Evolutionary conservation across 169 alveolate genomes (phyloP).

Genomic region (Eimeria praecox): DNA sequence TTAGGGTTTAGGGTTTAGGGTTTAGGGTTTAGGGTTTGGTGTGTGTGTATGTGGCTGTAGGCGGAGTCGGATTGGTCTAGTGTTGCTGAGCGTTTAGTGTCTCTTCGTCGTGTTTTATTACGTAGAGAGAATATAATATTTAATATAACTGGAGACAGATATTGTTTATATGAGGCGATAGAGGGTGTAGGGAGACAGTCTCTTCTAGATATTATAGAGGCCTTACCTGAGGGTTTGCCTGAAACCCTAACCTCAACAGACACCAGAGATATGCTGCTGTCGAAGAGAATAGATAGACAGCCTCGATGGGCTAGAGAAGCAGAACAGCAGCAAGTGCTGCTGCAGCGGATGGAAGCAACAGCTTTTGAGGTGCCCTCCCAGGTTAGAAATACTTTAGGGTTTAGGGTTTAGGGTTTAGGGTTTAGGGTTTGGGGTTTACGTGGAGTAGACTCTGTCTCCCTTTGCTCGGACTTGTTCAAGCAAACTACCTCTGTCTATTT

Average conservation of each 20-base stretch:
- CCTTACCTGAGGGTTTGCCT: constrained; percentile 1
- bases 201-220: not conserved
- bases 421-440: too few relatives aligned
- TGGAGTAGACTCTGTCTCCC: too few relatives aligned
- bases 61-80: constrained; percentile 1
- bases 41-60: not conserved
- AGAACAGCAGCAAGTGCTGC: not conserved
- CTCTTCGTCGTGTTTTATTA: not conserved
- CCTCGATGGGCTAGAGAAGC: not conserved
- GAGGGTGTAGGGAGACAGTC: not conserved
- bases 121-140: not conserved
- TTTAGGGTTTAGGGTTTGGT: too few relatives aligned
- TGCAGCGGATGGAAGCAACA: too few relatives aligned
- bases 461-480: too few relatives aligned
- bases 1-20: too few relatives aligned
- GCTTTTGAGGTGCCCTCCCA: too few relatives aligned
- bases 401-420: constrained; percentile 2
- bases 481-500: too few relatives aligned
- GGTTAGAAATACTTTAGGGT: too few relatives aligned
- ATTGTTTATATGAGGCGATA: not conserved
- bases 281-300: not conserved
- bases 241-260: not conserved
- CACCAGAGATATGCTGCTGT: not conserved
- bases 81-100: not conserved
- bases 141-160: not conserved